Percentiles rank a stretch among this genome's conserved stretches.
These are phyloP conservation scores for Oryza coarctata DNA, from an alignment of 176 grass and related monocot species.

Conservation along the genomic window DNA sequence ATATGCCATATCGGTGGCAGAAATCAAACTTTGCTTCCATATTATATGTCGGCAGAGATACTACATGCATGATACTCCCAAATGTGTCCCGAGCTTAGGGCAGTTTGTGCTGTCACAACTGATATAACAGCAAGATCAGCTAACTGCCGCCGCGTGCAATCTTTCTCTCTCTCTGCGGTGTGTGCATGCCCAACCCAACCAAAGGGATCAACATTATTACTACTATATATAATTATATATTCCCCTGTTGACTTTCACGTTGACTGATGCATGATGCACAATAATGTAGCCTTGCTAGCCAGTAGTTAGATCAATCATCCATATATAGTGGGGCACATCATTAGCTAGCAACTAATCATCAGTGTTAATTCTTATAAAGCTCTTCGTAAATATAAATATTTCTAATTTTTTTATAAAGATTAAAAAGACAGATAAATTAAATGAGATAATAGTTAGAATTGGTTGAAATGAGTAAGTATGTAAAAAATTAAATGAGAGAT, in stretches of 20 bases:
- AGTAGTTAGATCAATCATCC: not conserved
- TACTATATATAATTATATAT: too few relatives aligned
- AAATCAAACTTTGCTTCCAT: slow-evolving; percentile 43
- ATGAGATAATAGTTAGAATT: too few relatives aligned
- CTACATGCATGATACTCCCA: not conserved
- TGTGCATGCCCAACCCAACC: not conserved
- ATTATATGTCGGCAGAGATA: slow-evolving; percentile 36
- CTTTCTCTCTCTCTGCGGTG: not conserved
- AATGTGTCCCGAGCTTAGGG: not conserved
- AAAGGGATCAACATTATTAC: not conserved
- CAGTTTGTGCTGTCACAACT: slow-evolving; percentile 9
- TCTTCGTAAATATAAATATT: not conserved
- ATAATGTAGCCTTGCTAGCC: not conserved
- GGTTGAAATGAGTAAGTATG: too few relatives aligned
- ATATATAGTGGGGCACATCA: not conserved
- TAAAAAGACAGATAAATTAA: too few relatives aligned
- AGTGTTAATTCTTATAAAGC: not conserved
- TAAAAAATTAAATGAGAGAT: too few relatives aligned
- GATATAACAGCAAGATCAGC: not conserved
- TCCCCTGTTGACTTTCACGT: not conserved
- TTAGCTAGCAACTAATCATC: not conserved
- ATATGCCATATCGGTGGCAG: slow-evolving; percentile 39
- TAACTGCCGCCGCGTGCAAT: not conserved
- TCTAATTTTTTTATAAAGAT: too few relatives aligned
- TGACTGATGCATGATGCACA: not conserved